Evolutionary conservation across 2,329 filamentous ascomycete species (phyloP), one percentile per base, ranked within the genome.

Genomic region (Xylariales sp.): DNA sequence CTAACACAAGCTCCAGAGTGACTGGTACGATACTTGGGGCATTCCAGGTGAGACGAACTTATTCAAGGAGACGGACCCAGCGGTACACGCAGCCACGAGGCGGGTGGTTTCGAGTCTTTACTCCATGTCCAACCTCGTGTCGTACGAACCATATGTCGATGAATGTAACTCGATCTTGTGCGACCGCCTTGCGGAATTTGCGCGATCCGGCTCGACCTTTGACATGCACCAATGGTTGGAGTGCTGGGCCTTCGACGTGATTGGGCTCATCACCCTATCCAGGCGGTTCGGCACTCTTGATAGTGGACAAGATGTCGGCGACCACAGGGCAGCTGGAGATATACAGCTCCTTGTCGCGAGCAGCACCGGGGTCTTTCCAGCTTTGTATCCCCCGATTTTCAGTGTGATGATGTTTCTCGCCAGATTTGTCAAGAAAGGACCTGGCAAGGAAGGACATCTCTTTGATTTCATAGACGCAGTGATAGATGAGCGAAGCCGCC

Each of bases 221-320:
- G 15, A 33, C n/a, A 15, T 33, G 11, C 17, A 19, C 4, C 12
- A 33, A 12, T 33, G 31, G 31, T 15, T 33, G 31, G 17, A 33
- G 31, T 33, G n/a, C 12, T 33, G 15, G 19, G 31, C 31, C 15
- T 33, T 33, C 20, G 31, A 33, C 23, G 31, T 23, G 11, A 23
- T 33, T 21, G 16, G 17, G 11, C 19, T 19, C 11, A 33, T 33
- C 17, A n/a, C n/a, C n/a, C n/a, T n/a, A n/a, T 19, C 17, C 15
- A 23, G 23, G 20, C 16, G 31, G 4, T 23, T 33, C 12, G 31
- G 31, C 4, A 20, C 16, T 19, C 31, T 33, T 5, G 31, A 33
- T 21, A 5, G 10, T 14, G 31, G 31, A 11, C 17, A 23, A 6
- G 31, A 33, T 8, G 20, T 33, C 15, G 31, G 23, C 11, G 23